Base-by-base conservation (phyloP, 2,329 filamentous ascomycete species). In the Colletotrichum sp. region DNA sequence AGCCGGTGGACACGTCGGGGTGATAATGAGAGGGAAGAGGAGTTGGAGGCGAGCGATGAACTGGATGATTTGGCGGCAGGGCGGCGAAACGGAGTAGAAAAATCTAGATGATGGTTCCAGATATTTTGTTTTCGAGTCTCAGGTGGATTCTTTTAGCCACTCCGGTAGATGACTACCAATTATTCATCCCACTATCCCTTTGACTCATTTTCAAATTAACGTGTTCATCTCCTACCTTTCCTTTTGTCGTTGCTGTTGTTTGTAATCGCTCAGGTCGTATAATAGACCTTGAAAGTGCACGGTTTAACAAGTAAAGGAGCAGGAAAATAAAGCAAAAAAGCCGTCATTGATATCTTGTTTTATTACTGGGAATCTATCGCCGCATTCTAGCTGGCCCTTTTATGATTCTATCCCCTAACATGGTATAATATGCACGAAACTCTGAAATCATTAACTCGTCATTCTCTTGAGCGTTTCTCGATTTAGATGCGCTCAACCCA, bases 401-500 rank as follows among this genome's bases (percentile, higher is more conserved):
- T 34, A 69, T 69, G n/a, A 28, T 34, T 38, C 16, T 32, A 38
- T 24, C n/a, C 64, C 21, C 6, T 15, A 55, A 52, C 28, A 32
- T 28, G 16, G 8, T 8, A 30, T 21, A 56, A 24, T n/a, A 56
- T 12, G 32, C 26, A 52, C 13, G 2, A 55, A 60, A 18, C 15
- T 38, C 16, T 30, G 12, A 66, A 65, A n/a, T 72, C 70, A 24
- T 72, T 24, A 24, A 8, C 52, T 69, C 70, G 6, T 69, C 64
- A 72, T n/a, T 24, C 34, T 26, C 21, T 32, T 18, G 15, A 21
- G 24, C 55, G 1, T 24, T 32, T 34, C 56, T 56, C 2, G 16
- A 2, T 10, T 71, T 13, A 70, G 21, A 70, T 66, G 9, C 60
- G 68, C 43, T 74, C 71, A 24, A 74, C 67, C 71, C 71, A 74